Evolutionary conservation across 257 asterid genomes (phyloP).

Genomic region (Mitragyna speciosa): DNA sequence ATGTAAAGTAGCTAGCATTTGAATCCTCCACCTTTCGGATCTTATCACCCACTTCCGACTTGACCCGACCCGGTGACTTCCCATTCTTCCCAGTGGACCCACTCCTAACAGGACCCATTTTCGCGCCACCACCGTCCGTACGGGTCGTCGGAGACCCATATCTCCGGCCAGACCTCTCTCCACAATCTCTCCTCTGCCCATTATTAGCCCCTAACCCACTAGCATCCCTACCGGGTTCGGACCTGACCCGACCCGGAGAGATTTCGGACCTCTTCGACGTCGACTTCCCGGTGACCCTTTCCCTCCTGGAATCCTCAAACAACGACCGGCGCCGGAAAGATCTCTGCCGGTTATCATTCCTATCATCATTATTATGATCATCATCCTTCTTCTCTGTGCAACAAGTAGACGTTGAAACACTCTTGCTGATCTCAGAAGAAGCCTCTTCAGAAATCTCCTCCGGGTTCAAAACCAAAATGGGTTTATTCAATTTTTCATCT

Average conservation of each 20-base stretch:
- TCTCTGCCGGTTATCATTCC: conserved; percentile 37
- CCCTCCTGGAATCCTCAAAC: conserved; percentile 32
- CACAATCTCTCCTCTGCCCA: conserved; percentile 42
- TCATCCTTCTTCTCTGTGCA: conserved; percentile 32
- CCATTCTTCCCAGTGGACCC: conserved; percentile 51
- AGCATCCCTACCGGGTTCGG: conserved; percentile 24
- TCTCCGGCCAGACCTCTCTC: conserved; percentile 61
- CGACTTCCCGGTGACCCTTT: conserved; percentile 39
- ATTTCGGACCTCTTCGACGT: conserved; percentile 52
- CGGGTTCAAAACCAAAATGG: conserved; percentile 20
- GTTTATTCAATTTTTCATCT: conserved; percentile 22
- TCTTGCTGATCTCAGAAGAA: conserved; percentile 31
- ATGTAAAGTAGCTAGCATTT: background rate
- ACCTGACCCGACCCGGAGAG: conserved; percentile 49
- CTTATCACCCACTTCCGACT: conserved; percentile 49
- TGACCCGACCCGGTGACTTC: conserved; percentile 61
- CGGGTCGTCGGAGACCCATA: conserved; percentile 67
- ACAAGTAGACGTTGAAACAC: conserved; percentile 21
- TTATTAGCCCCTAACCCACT: conserved; percentile 18
- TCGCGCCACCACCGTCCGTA: conserved; percentile 28
- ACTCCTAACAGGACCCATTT: conserved; percentile 41
- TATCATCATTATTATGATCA: background rate
- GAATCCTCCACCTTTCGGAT: conserved; percentile 39
- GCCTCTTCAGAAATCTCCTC: conserved; percentile 29
- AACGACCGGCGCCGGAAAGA: conserved; percentile 41